A percentile compares a stretch with the other conserved stretches of the same genome.
phyloP scores from a whole-genome alignment of 1,139 yeast genomes.

The Debaryomyces robertsiae region DNA sequence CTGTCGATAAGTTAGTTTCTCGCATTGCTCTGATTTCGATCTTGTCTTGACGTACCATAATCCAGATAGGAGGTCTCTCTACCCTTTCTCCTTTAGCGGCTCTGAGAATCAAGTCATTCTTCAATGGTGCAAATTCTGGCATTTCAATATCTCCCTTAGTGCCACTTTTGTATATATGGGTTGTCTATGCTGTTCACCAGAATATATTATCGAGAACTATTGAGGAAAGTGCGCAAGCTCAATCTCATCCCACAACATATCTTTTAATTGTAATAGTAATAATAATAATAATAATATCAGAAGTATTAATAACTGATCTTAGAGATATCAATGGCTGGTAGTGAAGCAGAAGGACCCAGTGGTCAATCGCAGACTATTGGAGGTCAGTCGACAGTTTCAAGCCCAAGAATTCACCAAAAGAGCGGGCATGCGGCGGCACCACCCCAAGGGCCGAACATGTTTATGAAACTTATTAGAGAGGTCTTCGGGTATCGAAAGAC shows the following conservation, averaged over 20 bases:
- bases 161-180: neutral
- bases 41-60: conserved; percentile 70
- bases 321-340: conserved; percentile 4
- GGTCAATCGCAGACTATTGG: neutral
- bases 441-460: conserved; percentile 24
- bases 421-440: neutral
- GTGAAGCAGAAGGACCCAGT: neutral
- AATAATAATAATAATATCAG: no score
- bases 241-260: neutral
- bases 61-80: conserved; percentile 98
- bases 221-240: conserved; percentile 1
- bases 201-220: neutral
- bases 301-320: neutral
- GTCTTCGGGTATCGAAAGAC: conserved; percentile 65
- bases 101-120: conserved; percentile 86
- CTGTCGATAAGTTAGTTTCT: conserved; percentile 24
- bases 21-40: neutral
- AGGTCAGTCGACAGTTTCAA: neutral
- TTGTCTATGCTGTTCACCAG: neutral
- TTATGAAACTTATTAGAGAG: conserved; percentile 33
- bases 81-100: conserved; percentile 83
- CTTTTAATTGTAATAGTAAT: neutral
- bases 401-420: neutral
- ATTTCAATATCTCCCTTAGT: conserved; percentile 20
- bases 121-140: conserved; percentile 63